Base-by-base conservation (phyloP, 371 early-diverging fungal species). In the Apophysomyces elegans region DNA sequence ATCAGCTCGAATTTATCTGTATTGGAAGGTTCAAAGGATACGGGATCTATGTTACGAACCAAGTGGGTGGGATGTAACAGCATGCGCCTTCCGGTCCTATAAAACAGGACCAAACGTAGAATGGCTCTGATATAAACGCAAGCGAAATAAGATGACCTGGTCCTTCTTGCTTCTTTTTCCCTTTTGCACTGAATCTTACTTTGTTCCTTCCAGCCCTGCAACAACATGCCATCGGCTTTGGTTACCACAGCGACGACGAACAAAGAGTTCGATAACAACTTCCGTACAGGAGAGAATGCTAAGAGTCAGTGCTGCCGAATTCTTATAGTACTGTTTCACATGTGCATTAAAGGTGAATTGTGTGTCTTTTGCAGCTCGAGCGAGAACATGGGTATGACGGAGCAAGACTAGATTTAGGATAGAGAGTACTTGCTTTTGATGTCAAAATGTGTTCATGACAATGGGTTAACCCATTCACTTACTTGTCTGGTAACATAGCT, bases 51-150 rank as follows among this genome's bases (percentile, higher is more conserved):
- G 54, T 73, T 72, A 43, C 81, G 70, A 5, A 76, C 68, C 7
- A 76, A 64, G 54, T 80, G 81, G 6, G 78, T 78, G 36, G 81
- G 81, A 60, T 80, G 81, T 0, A 80, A 50, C 4, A 80, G 56
- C 65, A 75, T 78, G 14, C 61, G 57, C 11, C 45, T 47, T 13
- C 59, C 45, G 7, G 74, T 45, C 4, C 62, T 58, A 43, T 67
- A 76, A 58, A 74, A 76, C 37, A 80, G 18, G 8, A 69, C 13
- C 5, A 74, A 38, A 1, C 81, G 74, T 43, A 77, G 59, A 4
- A 74, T 7, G 0, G 67, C 69, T 65, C 80, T 77, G 37, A 21
- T 37, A 14, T 1, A 50, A 50, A 21, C 5, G 4, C 5, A 50
- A 50, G 16, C 7, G n/a, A 18, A 18, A 50, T 7, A 5, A 50